Evolutionary conservation across 1,139 yeast genomes (phyloP), one percentile per base, ranked within the genome.

Genomic region (Blastobotrys arbuscula): DNA sequence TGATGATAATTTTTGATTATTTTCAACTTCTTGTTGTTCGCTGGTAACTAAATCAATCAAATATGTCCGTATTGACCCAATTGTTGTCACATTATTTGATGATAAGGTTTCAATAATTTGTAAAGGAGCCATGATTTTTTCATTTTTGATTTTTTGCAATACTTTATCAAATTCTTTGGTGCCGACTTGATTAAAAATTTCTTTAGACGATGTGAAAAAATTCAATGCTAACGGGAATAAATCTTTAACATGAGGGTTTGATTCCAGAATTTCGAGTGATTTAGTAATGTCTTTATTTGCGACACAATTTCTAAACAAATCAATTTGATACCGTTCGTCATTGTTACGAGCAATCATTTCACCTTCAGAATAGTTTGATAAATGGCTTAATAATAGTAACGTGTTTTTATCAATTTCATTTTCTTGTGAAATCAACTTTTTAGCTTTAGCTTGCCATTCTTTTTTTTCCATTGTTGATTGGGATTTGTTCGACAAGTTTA

Each of bases 31-130:
- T 45, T 72, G 73, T 49, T 78, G 77, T 57, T 84, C 86, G 4
- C 70, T 66, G 45, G 78, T 76, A 45, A 90, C 75, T 54, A 79
- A 76, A 16, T 79, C 81, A 12, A 85, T 70, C 39, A 94, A 69
- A 53, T 82, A 82, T 24, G 82, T 82, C 61, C 84, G 83, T 33
- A 92, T 75, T 16, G 85, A 66, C 0, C 95, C 96, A 40, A 88
- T 75, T 0, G 87, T 81, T 0, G 90, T 79, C 39, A 78, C 82
- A 7, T 79, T 81, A 44, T 80, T 79, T 3, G 74, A 66, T 40
- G 90, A 76, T 43, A 92, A 66, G 1, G 82, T 77, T 53, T 84
- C 84, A 13, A 92, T 71, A 1, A 92, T 72, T 56, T 90, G 96
- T 31, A 88, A 65, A 0, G 95, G 88, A 0, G 94, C 75, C 69